Percentiles rank a stretch among this genome's conserved stretches.
Evolutionary conservation across 192 early-diverging fungal genomes (phyloP).

Genomic region (Entomortierella lignicola): DNA sequence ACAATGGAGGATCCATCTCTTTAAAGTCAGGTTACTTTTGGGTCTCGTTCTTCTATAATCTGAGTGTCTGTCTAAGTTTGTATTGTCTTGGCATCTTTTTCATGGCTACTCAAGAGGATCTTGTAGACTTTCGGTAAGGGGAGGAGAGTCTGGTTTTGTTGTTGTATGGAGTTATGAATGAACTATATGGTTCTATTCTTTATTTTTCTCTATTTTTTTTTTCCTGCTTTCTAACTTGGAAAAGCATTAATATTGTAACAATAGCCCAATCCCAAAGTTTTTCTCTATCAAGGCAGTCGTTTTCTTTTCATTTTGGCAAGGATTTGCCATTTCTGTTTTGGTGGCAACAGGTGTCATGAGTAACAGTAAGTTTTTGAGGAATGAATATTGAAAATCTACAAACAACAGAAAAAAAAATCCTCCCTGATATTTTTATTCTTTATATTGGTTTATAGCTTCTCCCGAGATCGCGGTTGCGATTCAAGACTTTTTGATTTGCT

Average conservation of each 20-base stretch:
- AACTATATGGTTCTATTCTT: no score
- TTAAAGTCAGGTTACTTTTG: conserved; percentile 80
- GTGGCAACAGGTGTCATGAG: conserved; percentile 79
- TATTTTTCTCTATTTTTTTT: no score
- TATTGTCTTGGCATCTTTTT: conserved; percentile 92
- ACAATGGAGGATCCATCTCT: conserved; percentile 83
- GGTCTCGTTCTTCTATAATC: conserved; percentile 85
- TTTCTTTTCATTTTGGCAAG: conserved; percentile 96
- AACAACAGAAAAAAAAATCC: no score
- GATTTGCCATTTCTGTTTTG: conserved; percentile 84
- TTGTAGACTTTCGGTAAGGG: conserved; percentile 73
- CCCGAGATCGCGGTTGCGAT: conserved; percentile 68
- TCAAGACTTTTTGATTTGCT: conserved; percentile 91
- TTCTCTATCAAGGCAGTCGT: conserved; percentile 92
- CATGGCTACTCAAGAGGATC: conserved; percentile 78
- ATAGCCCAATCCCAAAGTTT: conserved; percentile 92
- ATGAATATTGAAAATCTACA: no score
- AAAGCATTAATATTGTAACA: background rate
- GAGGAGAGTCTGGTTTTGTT: background rate
- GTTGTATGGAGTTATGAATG: no score
- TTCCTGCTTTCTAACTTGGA: no score
- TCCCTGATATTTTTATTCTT: conserved; percentile 5
- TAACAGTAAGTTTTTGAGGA: conserved; percentile 62
- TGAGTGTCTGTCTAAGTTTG: conserved; percentile 82
- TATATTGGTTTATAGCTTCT: conserved; percentile 37